phyloP scores from a whole-genome alignment of 352 stramenopile species.

The Albugo candida region DNA sequence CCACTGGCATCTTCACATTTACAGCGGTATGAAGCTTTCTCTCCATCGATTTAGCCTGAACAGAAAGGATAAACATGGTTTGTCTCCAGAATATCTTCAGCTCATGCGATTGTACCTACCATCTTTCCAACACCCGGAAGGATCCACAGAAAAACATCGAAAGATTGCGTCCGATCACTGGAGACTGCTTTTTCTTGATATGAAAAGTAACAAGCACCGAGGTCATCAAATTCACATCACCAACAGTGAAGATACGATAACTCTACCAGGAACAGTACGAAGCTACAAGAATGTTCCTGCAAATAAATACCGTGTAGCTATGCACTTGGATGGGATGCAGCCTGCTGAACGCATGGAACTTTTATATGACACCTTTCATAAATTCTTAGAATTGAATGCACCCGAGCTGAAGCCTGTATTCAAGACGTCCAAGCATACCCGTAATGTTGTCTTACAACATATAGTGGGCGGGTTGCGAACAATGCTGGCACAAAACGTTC shows the following conservation, averaged over 20 bases:
- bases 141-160: slow-evolving; percentile 22
- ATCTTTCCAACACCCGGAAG: slow-evolving; percentile 17
- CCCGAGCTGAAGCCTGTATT: slow-evolving; percentile 43
- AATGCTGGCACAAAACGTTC: slow-evolving; percentile 26
- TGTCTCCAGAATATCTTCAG: slow-evolving; percentile 9
- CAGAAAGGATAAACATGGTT: slow-evolving; percentile 1
- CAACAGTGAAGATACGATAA: slow-evolving; percentile 2
- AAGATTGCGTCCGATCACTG: slow-evolving; percentile 20
- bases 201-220: background rate
- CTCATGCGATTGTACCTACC: slow-evolving; percentile 17
- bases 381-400: slow-evolving; percentile 37
- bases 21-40: too few species aligned
- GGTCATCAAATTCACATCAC: slow-evolving; percentile 7
- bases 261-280: too few species aligned
- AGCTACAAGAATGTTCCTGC: too few species aligned
- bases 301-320: too few species aligned
- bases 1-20: too few species aligned
- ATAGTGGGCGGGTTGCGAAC: slow-evolving; percentile 46
- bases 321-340: too few species aligned
- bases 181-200: slow-evolving; percentile 18
- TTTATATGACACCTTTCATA: slow-evolving; percentile 47
- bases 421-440: slow-evolving; percentile 30
- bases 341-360: slow-evolving; percentile 14
- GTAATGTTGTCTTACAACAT: slow-evolving; percentile 37
- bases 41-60: background rate